These are phyloP conservation scores for Trichoderma sp. DNA, from an alignment of 2,329 filamentous ascomycete species.

Conservation along the genomic window DNA sequence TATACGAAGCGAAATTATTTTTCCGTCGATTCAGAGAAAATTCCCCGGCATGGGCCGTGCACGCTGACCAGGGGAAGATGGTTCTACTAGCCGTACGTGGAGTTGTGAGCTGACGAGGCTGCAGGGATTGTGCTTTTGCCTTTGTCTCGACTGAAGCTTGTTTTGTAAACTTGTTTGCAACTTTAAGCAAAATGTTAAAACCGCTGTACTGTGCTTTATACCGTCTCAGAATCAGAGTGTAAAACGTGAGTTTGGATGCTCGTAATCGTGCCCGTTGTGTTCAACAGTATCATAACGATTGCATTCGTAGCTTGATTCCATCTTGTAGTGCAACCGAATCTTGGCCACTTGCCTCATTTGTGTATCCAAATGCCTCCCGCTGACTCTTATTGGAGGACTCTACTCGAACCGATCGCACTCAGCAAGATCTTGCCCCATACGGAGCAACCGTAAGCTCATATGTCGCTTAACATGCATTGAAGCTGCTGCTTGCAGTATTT, in stretches of 20 bases:
- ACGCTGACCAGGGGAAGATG: not conserved
- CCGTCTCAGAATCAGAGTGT: fast-evolving
- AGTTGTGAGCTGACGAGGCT: not conserved
- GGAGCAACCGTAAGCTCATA: not conserved
- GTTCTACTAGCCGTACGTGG: not conserved
- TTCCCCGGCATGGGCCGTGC: not conserved
- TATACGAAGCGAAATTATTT: conserved; percentile 22
- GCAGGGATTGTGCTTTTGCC: not conserved
- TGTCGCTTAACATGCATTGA: not conserved
- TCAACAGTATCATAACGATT: not conserved
- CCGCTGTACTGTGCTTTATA: fast-evolving
- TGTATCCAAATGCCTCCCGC: not conserved
- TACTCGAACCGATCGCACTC: not conserved
- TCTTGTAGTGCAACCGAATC: not conserved
- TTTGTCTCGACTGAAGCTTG: not conserved
- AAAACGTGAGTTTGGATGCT: not conserved
- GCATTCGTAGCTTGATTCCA: not conserved
- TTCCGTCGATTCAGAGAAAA: conserved; percentile 2
- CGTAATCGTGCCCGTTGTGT: not conserved
- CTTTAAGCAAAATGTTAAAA: not conserved
- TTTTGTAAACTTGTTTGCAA: not conserved
- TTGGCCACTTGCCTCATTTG: not conserved
- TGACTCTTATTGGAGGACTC: not conserved
- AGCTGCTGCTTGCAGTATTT: not conserved
- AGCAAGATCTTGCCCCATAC: not conserved